These are phyloP conservation scores for Penicillium occitanis DNA, from an alignment of 2,329 filamentous ascomycete species.

Conservation along the genomic window DNA sequence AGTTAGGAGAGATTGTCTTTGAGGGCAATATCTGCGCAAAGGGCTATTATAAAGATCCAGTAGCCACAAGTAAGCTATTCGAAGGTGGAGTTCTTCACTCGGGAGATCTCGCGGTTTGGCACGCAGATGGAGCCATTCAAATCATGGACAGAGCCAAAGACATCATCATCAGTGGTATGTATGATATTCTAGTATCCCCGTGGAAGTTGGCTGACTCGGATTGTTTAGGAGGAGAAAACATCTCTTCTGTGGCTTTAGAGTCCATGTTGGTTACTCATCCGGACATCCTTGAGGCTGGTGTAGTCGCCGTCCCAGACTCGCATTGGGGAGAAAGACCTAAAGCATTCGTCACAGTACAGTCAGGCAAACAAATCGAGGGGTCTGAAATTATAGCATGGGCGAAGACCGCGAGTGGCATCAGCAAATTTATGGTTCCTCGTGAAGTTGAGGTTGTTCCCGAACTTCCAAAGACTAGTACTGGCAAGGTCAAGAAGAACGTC, in stretches of 20 bases:
- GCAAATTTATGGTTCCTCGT: constrained; percentile 80
- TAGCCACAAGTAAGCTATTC: constrained; percentile 83
- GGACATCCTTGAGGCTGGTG: constrained; percentile 84
- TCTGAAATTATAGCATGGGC: constrained; percentile 83
- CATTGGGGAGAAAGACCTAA: constrained; percentile 98
- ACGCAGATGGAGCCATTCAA: constrained; percentile 84
- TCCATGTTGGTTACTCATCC: constrained; percentile 86
- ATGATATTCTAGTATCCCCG: background rate
- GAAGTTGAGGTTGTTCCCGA: constrained; percentile 78
- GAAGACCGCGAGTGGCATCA: constrained; percentile 74
- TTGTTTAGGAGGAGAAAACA: constrained; percentile 82
- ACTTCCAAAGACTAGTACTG: constrained; percentile 94
- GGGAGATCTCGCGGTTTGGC: constrained; percentile 90
- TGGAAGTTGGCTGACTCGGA: background rate
- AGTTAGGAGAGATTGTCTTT: constrained; percentile 84
- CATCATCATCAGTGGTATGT: constrained; percentile 88
- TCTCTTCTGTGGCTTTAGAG: constrained; percentile 89
- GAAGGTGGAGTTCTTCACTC: constrained; percentile 82
- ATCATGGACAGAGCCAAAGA: constrained; percentile 95
- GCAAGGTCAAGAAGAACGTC: constrained; percentile 95
- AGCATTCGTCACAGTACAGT: constrained; percentile 81
- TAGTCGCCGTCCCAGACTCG: constrained; percentile 80
- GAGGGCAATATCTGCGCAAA: constrained; percentile 86
- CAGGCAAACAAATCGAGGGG: constrained; percentile 60
- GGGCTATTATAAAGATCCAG: constrained; percentile 87